Base-by-base conservation (phyloP, 257 asterid species). In the Apocynum venetum region DNA sequence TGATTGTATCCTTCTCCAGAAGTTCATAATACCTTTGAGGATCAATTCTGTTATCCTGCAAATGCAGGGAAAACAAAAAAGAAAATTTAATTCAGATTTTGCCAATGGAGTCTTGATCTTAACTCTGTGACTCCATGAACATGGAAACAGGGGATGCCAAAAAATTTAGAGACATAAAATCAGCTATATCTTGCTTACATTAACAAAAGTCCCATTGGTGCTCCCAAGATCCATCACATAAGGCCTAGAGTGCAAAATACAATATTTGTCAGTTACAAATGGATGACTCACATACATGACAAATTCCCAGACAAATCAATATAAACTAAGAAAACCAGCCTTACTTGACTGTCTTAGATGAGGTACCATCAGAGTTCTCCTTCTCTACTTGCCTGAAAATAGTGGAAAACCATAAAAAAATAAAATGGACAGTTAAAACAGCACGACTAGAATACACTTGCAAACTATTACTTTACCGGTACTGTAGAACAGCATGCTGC, bases 401-500 rank as follows among this genome's bases (percentile, higher is more conserved):
- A 77, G 76, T 74, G 66, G 31, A 51, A 38, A 60, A 55, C 15
- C 71, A 68, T 44, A 73, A 59, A 73, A 59, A n/a, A 35, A 12
- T 66, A 66, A 66, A n/a, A 69, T 20, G 72, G 74, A 66, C 59
- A 77, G 55, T 49, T 46, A 41, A 72, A 65, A 69, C 59, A 67
- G 56, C 51, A 35, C n/a, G 2, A 51, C 44, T 15, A 20, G 35
- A 25, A 61, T 41, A 19, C 43, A 55, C 20, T 44, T 68, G 57
- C 55, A 59, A 72, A 69, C 59, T 17, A 17, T 38, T 68, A 77
- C 64, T 81, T 63, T 87, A 96, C 99, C 99, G 49, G 68, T 93
- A 93, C 85, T 93, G 99, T 82, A 96, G 98, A 81, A 96, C 96
- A 69, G 99, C 97, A 77, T 96, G 99, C 80, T 93, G 99, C 86